phyloP scores from a whole-genome alignment of 257 asterid species.

The Capsicum rhomboideum region DNA sequence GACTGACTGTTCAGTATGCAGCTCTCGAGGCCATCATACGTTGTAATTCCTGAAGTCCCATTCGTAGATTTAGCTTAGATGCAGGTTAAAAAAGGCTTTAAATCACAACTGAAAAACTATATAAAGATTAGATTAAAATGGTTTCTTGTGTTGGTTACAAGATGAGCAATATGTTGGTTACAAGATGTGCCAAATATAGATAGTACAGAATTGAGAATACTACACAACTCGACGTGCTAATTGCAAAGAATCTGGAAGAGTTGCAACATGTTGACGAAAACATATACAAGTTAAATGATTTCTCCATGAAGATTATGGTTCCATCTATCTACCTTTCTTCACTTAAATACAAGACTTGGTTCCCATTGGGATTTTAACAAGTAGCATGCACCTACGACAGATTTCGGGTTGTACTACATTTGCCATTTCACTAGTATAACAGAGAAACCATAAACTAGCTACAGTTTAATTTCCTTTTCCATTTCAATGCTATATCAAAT shows the following conservation, averaged over 20 bases:
- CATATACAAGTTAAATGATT: not conserved
- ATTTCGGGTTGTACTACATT: not conserved
- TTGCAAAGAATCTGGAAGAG: not conserved
- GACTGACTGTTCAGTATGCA: conserved; percentile 51
- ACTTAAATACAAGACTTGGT: not conserved
- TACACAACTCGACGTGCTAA: not conserved
- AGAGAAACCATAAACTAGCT: not conserved
- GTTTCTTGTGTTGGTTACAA: not conserved
- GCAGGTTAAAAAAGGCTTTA: not conserved
- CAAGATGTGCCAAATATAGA: not conserved
- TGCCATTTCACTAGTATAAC: not conserved
- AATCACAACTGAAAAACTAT: not conserved
- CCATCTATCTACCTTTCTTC: not conserved
- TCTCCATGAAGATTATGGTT: not conserved
- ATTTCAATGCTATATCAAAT: not conserved
- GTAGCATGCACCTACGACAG: not conserved
- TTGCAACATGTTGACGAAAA: not conserved
- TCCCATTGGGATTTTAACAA: not conserved
- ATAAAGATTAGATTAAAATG: not conserved
- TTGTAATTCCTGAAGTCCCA: conserved; percentile 28
- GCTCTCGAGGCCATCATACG: conserved; percentile 83
- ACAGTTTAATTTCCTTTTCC: not conserved
- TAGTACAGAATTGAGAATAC: not conserved
- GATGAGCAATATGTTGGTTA: not conserved
- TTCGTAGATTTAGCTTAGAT: not conserved